Conservation (phyloP, 225 moss, liverwort and hornwort species). For the Marchantia paleacea region DNA sequence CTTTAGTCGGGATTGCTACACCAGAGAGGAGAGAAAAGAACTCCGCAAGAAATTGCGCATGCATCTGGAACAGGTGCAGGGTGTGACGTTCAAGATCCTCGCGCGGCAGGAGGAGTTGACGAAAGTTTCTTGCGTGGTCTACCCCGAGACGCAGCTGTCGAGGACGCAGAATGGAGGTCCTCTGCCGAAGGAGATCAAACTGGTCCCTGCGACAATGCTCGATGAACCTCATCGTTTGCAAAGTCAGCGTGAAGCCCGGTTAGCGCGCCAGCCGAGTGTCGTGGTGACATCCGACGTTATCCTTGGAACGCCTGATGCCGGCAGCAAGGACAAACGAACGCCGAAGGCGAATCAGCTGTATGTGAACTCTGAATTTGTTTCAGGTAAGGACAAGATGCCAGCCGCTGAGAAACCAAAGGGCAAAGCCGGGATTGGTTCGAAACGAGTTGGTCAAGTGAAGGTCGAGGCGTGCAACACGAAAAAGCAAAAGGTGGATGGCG, state of each 20-base stretch:
- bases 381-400: slow-evolving; percentile 75
- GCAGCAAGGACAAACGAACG: slow-evolving; percentile 59
- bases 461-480: slow-evolving; percentile 49
- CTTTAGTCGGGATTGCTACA: slow-evolving; percentile 22
- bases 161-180: slow-evolving; percentile 49
- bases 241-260: slow-evolving; percentile 48
- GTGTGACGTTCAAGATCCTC: slow-evolving; percentile 49
- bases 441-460: slow-evolving; percentile 36
- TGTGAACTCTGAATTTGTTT: slow-evolving; percentile 63
- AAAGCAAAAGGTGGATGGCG: slow-evolving; percentile 58
- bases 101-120: slow-evolving; percentile 45
- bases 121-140: slow-evolving; percentile 34
- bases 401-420: slow-evolving; percentile 60
- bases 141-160: slow-evolving; percentile 38
- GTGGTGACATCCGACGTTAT: slow-evolving; percentile 47
- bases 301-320: slow-evolving; percentile 54
- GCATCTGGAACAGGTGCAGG: slow-evolving; percentile 48
- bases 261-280: slow-evolving; percentile 62
- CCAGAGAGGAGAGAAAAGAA: slow-evolving; percentile 50
- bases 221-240: slow-evolving; percentile 53
- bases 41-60: slow-evolving; percentile 57
- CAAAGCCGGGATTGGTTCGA: slow-evolving; percentile 21
- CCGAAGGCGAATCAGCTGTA: slow-evolving; percentile 68
- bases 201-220: slow-evolving; percentile 58
- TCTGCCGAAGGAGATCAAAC: slow-evolving; percentile 49